These are phyloP conservation scores for Striga asiatica DNA, from an alignment of 257 asterid species.

Conservation along the genomic window DNA sequence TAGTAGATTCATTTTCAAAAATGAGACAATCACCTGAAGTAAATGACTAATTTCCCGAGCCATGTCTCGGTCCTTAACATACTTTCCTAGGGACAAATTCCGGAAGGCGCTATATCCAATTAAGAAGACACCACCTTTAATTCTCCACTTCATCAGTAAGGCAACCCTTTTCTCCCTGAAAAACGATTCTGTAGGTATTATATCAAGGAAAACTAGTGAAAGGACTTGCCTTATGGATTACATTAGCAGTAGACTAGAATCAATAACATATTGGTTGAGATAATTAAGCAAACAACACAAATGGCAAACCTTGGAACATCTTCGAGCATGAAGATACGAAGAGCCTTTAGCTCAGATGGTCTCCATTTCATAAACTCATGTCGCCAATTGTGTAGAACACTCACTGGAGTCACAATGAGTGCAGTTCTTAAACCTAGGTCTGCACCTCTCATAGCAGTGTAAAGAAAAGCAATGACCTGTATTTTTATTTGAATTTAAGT, in stretches of 20 bases:
- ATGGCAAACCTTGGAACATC: slow-evolving; percentile 75
- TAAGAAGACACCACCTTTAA: slow-evolving; percentile 83
- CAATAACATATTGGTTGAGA: background rate
- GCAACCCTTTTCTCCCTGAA: slow-evolving; percentile 75
- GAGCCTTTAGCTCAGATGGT: slow-evolving; percentile 87
- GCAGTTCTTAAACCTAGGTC: slow-evolving; percentile 83
- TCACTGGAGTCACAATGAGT: slow-evolving; percentile 86
- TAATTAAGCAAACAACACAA: background rate
- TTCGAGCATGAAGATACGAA: slow-evolving; percentile 83
- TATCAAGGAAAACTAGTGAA: slow-evolving; percentile 2
- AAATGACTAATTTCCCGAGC: slow-evolving; percentile 65
- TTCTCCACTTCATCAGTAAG: slow-evolving; percentile 73
- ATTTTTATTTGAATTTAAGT: too few species aligned
- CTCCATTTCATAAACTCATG: slow-evolving; percentile 83
- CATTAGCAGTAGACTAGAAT: background rate
- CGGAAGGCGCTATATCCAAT: slow-evolving; percentile 87
- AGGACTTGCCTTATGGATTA: background rate
- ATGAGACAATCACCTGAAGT: slow-evolving; percentile 70
- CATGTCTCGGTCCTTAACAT: slow-evolving; percentile 65
- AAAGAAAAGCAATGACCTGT: slow-evolving; percentile 86
- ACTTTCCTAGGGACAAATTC: slow-evolving; percentile 82
- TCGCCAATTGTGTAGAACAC: slow-evolving; percentile 95
- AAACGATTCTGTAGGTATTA: slow-evolving; percentile 13
- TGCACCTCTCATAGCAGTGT: slow-evolving; percentile 82
- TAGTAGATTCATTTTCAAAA: slow-evolving; percentile 17